phyloP scores from a whole-genome alignment of 495 filamentous ascomycete genomes.

The Articulospora tetracladia region DNA sequence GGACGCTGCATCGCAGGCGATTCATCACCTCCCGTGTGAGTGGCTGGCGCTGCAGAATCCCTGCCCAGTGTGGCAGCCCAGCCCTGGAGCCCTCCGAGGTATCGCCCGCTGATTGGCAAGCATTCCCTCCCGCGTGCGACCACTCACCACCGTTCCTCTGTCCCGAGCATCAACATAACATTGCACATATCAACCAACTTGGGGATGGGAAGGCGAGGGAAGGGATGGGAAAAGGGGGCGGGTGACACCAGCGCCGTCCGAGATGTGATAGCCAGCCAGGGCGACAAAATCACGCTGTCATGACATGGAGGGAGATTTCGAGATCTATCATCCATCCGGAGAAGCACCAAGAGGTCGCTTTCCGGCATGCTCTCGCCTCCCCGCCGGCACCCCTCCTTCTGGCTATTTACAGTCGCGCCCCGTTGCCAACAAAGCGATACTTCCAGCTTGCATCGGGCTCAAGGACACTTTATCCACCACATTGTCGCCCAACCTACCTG shows the following conservation, averaged over 20 bases:
- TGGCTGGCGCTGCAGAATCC: conserved; percentile 1
- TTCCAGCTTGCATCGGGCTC: background rate
- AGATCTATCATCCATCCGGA: too few relatives aligned
- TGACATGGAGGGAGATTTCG: too few relatives aligned
- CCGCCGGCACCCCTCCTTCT: background rate
- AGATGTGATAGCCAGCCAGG: too few relatives aligned
- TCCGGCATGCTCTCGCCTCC: too few relatives aligned
- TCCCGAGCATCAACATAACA: too few relatives aligned
- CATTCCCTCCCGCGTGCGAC: background rate
- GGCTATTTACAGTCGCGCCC: background rate
- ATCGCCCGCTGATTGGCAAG: conserved; percentile 2
- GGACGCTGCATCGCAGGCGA: conserved; percentile 18
- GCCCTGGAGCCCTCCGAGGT: too few relatives aligned
- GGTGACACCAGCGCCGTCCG: too few relatives aligned
- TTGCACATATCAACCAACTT: background rate
- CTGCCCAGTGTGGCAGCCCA: background rate
- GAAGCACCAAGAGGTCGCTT: too few relatives aligned
- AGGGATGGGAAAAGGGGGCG: too few relatives aligned
- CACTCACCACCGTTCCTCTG: background rate
- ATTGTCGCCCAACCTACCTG: background rate
- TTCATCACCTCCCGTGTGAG: background rate
- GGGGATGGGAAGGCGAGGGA: background rate
- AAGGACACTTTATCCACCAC: background rate
- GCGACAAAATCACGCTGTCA: too few relatives aligned
- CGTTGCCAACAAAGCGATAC: background rate